Conservation (phyloP, 2,329 filamentous ascomycete species). For the Grosmannia penicillata region DNA sequence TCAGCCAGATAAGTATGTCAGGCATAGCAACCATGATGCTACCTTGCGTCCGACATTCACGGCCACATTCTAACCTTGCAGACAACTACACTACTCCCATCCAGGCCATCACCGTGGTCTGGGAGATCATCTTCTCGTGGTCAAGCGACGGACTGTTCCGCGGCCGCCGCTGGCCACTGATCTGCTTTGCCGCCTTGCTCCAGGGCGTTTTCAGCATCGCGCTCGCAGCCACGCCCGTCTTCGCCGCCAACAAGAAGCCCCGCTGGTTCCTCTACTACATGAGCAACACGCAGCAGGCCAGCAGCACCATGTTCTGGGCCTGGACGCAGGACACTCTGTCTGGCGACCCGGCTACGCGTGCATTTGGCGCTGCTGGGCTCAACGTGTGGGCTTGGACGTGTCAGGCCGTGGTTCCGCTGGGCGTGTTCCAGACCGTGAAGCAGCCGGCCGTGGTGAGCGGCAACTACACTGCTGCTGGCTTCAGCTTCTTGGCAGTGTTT, state of each 20-base stretch:
- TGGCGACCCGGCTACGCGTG: too few species aligned
- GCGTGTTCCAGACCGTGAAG: too few species aligned
- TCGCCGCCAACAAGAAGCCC: background rate
- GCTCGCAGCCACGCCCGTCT: conserved; percentile 1
- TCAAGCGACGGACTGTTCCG: conserved; percentile 1
- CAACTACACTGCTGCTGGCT: too few species aligned
- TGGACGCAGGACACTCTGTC: background rate
- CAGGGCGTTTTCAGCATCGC: background rate
- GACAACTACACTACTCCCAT: conserved; percentile 2
- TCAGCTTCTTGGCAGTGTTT: too few species aligned
- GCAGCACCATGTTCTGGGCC: conserved; percentile 1
- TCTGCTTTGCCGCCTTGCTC: background rate
- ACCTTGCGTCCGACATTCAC: too few species aligned
- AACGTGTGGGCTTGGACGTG: too few species aligned
- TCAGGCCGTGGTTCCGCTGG: too few species aligned
- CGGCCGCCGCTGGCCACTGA: conserved; percentile 1
- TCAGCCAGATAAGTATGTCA: conserved; percentile 1
- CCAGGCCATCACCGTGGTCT: background rate
- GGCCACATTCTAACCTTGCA: too few species aligned
- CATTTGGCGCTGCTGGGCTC: too few species aligned
- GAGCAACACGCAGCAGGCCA: background rate
- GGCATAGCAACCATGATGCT: too few species aligned
- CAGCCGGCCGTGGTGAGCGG: too few species aligned
- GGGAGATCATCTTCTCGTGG: conserved; percentile 1
- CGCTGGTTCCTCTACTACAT: background rate